Evolutionary conservation across 345 rosid genomes (phyloP).

Genomic region (Kandelia obovata): DNA sequence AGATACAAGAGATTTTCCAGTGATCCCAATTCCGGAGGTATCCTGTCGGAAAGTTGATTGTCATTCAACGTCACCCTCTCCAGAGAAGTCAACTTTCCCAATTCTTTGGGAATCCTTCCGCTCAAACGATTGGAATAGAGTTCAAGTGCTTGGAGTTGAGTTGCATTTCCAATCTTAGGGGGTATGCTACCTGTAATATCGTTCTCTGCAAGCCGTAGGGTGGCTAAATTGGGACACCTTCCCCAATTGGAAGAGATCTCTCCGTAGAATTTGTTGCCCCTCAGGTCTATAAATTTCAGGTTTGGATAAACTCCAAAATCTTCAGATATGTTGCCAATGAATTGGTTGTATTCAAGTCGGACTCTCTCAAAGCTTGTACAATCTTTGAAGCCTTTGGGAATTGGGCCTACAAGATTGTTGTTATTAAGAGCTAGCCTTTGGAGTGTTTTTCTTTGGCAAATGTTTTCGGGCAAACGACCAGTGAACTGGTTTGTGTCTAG

Average conservation of each 20-base stretch:
- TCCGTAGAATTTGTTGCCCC: slow-evolving; percentile 19
- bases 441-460: slow-evolving; percentile 13
- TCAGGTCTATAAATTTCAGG: slow-evolving; percentile 13
- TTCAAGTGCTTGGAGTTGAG: slow-evolving; percentile 23
- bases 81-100: slow-evolving; percentile 25
- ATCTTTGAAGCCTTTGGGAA: slow-evolving; percentile 20
- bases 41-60: slow-evolving; percentile 17
- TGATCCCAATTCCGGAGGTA: slow-evolving; percentile 22
- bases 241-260: slow-evolving; percentile 23
- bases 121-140: slow-evolving; percentile 36
- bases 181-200: slow-evolving; percentile 30
- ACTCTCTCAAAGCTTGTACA: slow-evolving; percentile 13
- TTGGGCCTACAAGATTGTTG: slow-evolving; percentile 14
- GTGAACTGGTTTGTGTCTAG: slow-evolving; percentile 1
- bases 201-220: slow-evolving; percentile 19
- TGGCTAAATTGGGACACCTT: neutral
- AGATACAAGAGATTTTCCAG: slow-evolving; percentile 15
- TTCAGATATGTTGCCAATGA: slow-evolving; percentile 8
- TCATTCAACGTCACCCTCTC: neutral
- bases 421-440: accelerated
- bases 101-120: slow-evolving; percentile 29
- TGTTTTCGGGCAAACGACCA: slow-evolving; percentile 14
- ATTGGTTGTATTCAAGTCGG: slow-evolving; percentile 6
- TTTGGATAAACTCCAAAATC: slow-evolving; percentile 14
- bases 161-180: slow-evolving; percentile 21